These are phyloP conservation scores for Buxus sempervirens DNA, from an alignment of 164 flowering plant species.

Conservation along the genomic window DNA sequence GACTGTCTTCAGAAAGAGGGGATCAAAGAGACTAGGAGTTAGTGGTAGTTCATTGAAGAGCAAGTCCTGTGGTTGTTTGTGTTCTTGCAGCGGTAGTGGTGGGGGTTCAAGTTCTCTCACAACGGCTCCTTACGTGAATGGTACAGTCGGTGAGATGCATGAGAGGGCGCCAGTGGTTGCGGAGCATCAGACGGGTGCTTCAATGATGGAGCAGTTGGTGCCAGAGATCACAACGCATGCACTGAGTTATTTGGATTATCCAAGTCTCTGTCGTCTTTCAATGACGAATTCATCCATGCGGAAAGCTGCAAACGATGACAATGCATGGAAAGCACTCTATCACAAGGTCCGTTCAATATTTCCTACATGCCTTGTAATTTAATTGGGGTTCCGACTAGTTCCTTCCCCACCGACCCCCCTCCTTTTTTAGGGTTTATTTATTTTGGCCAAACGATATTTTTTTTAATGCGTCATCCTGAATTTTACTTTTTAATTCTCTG, in stretches of 20 bases:
- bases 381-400: background rate
- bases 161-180: conserved; percentile 20
- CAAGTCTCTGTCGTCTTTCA: conserved; percentile 89
- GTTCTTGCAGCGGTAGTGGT: conserved; percentile 22
- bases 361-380: background rate
- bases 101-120: background rate
- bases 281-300: conserved; percentile 97
- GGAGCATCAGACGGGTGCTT: conserved; percentile 56
- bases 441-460: too few relatives aligned
- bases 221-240: conserved; percentile 97
- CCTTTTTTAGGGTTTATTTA: background rate
- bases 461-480: too few relatives aligned
- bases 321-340: conserved; percentile 95
- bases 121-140: conserved; percentile 24
- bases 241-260: conserved; percentile 91
- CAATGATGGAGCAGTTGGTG: conserved; percentile 99
- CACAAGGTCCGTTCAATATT: conserved; percentile 55
- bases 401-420: background rate
- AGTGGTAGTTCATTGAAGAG: conserved; percentile 9
- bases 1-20: background rate
- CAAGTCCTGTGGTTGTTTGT: conserved; percentile 22
- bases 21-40: background rate
- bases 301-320: conserved; percentile 95
- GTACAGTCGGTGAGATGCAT: conserved; percentile 24
- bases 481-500: too few relatives aligned